A percentile compares a stretch with the other conserved stretches of the same genome.
phyloP scores from a whole-genome alignment of 2,329 filamentous ascomycete genomes.

The Alternaria sp. region DNA sequence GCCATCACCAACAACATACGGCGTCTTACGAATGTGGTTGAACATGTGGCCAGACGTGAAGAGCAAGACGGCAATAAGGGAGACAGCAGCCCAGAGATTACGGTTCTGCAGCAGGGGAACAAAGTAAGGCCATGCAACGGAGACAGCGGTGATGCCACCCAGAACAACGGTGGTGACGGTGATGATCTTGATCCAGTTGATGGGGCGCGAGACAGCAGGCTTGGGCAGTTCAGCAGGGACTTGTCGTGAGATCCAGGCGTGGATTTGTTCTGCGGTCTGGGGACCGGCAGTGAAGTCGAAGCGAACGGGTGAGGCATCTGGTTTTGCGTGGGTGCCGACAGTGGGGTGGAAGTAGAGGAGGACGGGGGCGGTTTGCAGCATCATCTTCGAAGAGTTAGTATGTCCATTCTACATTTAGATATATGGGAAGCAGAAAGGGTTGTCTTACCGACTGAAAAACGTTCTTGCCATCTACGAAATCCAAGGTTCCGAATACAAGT shows the following conservation, averaged over 20 bases:
- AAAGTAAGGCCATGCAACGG: slow-evolving; percentile 79
- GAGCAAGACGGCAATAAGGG: slow-evolving; percentile 85
- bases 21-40: slow-evolving; percentile 96
- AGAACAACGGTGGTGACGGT: slow-evolving; percentile 73
- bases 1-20: slow-evolving; percentile 87
- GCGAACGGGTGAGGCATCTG: slow-evolving; percentile 73
- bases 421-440: not conserved
- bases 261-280: slow-evolving; percentile 78
- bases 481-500: slow-evolving; percentile 82
- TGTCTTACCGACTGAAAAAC: slow-evolving; percentile 84
- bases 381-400: slow-evolving; percentile 67
- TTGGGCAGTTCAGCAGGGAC: slow-evolving; percentile 74
- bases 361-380: slow-evolving; percentile 92
- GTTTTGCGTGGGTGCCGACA: slow-evolving; percentile 77
- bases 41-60: slow-evolving; percentile 99
- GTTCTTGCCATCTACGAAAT: slow-evolving; percentile 84
- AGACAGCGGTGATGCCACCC: slow-evolving; percentile 72
- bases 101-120: slow-evolving; percentile 86
- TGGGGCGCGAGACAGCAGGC: slow-evolving; percentile 79
- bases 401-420: not conserved
- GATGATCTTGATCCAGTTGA: slow-evolving; percentile 84
- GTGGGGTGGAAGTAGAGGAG: slow-evolving; percentile 89
- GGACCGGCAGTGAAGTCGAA: slow-evolving; percentile 85
- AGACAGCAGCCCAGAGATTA: slow-evolving; percentile 92
- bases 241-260: slow-evolving; percentile 80